Percentiles rank a stretch among this genome's conserved stretches.
phyloP scores from a whole-genome alignment of 176 grass and related monocot genomes.

The Puya raimondii region DNA sequence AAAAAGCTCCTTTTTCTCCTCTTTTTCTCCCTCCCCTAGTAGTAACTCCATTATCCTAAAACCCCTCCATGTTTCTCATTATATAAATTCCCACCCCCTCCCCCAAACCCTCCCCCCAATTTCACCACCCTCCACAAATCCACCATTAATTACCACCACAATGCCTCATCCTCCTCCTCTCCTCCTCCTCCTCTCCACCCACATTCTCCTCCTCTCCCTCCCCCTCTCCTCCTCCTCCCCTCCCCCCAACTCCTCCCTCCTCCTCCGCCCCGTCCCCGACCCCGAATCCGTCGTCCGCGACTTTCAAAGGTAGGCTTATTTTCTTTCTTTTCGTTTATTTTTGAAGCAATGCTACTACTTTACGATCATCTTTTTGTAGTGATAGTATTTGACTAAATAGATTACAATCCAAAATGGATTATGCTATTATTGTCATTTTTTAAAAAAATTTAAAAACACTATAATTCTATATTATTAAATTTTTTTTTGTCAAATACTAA shows the following conservation, averaged over 20 bases:
- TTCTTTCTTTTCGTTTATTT: not conserved
- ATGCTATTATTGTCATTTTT: too few relatives aligned
- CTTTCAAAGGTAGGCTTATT: conserved; percentile 37
- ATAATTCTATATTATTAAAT: too few relatives aligned
- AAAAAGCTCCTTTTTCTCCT: too few relatives aligned
- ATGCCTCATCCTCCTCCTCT: not conserved
- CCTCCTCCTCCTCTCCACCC: conserved; percentile 1
- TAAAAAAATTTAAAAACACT: too few relatives aligned
- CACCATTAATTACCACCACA: not conserved
- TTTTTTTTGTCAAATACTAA: too few relatives aligned
- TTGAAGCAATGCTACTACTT: too few relatives aligned
- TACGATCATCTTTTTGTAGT: too few relatives aligned
- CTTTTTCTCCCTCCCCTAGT: too few relatives aligned
- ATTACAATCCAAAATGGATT: too few relatives aligned
- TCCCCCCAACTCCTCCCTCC: conserved; percentile 15
- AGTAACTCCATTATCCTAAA: not conserved
- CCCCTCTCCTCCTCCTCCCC: conserved; percentile 7
- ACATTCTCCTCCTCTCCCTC: conserved; percentile 18
- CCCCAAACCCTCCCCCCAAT: conserved; percentile 8
- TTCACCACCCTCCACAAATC: not conserved
- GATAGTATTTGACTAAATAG: too few relatives aligned
- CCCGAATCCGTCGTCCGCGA: conserved; percentile 49
- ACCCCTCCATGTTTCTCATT: not conserved
- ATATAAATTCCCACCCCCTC: not conserved
- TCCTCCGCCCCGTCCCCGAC: conserved; percentile 33